Conservation (phyloP, 148 eudicot species). For the Chenopodium formosanum region DNA sequence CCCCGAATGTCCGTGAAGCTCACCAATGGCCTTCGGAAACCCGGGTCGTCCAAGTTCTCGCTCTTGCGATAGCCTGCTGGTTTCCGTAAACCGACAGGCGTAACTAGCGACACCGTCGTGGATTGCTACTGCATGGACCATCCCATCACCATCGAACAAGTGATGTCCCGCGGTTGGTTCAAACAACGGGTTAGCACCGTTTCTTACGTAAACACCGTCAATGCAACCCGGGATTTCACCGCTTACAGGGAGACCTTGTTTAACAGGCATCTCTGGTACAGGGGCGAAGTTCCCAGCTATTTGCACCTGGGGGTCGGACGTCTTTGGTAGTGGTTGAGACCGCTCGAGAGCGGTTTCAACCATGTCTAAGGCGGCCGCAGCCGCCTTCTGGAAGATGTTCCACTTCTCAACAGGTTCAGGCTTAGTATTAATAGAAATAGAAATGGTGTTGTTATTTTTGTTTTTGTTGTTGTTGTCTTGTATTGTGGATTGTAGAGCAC, state of each 20-base stretch:
- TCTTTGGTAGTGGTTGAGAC: slow-evolving; percentile 43
- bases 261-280: slow-evolving; percentile 51
- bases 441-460: no score
- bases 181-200: slow-evolving; percentile 71
- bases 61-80: slow-evolving; percentile 59
- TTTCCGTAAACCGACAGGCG: slow-evolving; percentile 73
- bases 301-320: slow-evolving; percentile 60
- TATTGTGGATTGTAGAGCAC: slow-evolving; percentile 11
- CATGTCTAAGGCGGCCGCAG: slow-evolving; percentile 40
- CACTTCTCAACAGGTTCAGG: slow-evolving; percentile 3
- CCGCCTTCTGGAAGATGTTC: slow-evolving; percentile 47
- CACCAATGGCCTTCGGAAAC: slow-evolving; percentile 75
- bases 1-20: slow-evolving; percentile 72
- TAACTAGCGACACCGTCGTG: slow-evolving; percentile 42
- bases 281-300: slow-evolving; percentile 79
- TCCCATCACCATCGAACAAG: slow-evolving; percentile 81
- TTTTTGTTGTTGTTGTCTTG: background rate
- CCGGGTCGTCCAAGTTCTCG: slow-evolving; percentile 50
- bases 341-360: slow-evolving; percentile 44
- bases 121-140: slow-evolving; percentile 66
- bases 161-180: slow-evolving; percentile 67
- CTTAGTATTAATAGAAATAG: no score
- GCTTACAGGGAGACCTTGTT: slow-evolving; percentile 28
- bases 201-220: slow-evolving; percentile 61
- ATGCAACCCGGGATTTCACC: slow-evolving; percentile 54